Evolutionary conservation across 2,329 filamentous ascomycete species (phyloP).

Genomic region (Davidsoniella australis): DNA sequence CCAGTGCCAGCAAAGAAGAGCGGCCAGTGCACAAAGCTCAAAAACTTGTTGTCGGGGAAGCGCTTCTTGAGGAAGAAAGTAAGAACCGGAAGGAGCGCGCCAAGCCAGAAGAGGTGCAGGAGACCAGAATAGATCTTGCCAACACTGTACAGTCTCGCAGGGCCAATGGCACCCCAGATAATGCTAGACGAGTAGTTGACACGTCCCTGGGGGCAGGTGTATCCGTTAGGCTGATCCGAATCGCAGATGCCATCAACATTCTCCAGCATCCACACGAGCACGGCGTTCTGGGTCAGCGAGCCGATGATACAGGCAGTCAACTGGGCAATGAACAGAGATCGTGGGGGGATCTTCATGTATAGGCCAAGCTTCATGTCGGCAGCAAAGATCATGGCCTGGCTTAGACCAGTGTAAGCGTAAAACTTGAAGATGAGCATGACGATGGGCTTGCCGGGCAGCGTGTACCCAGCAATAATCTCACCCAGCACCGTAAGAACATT

Average conservation of each 20-base stretch:
- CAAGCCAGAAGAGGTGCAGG: slow-evolving; percentile 39
- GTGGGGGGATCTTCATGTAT: slow-evolving; percentile 35
- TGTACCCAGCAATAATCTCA: slow-evolving; percentile 32
- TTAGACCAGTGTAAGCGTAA: slow-evolving; percentile 28
- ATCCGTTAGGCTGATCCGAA: slow-evolving; percentile 27
- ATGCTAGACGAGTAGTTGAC: slow-evolving; percentile 43
- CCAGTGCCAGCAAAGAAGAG: slow-evolving; percentile 33
- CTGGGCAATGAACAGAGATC: slow-evolving; percentile 31
- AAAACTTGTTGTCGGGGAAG: slow-evolving; percentile 26
- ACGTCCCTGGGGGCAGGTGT: slow-evolving; percentile 38
- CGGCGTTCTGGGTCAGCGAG: slow-evolving; percentile 21
- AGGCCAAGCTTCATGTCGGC: slow-evolving; percentile 34
- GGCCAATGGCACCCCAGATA: slow-evolving; percentile 44
- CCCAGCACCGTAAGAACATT: slow-evolving; percentile 31
- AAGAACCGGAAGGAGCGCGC: slow-evolving; percentile 27
- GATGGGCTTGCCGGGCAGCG: slow-evolving; percentile 28
- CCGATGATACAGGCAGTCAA: slow-evolving; percentile 23
- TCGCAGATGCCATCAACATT: slow-evolving; percentile 37
- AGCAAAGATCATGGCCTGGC: slow-evolving; percentile 29
- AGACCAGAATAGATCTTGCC: slow-evolving; percentile 29
- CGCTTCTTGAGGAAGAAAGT: slow-evolving; percentile 31
- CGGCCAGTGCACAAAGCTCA: slow-evolving; percentile 34
- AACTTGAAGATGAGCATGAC: slow-evolving; percentile 33
- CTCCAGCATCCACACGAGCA: slow-evolving; percentile 23
- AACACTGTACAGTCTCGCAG: slow-evolving; percentile 19